Evolutionary conservation across 1,284 basidiomycete species (phyloP), one percentile per base, ranked within the genome.

Genomic region (Cystobasidium slooffiae): DNA sequence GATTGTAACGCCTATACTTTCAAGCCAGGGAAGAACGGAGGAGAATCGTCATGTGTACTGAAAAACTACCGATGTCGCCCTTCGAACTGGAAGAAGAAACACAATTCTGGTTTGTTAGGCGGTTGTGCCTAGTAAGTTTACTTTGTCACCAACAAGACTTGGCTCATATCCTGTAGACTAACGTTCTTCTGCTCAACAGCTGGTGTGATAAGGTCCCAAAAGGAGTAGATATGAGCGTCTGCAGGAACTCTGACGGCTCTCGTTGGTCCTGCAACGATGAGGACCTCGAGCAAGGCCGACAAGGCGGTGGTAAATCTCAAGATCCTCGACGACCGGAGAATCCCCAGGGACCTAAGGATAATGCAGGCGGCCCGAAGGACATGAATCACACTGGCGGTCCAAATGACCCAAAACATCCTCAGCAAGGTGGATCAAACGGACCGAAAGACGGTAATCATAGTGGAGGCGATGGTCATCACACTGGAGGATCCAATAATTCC

Each of bases 181-280:
- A 8, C 53, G 24, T 53, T 22, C 16, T 37, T 22, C 20, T 31
- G 10, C 39, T 12, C 14, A 16, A 9, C 22, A 56, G 22, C 39
- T 37, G 53, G 24, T 56, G 24, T 24, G 20, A 56, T 37, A 56
- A 56, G n/a, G 24, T 56, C 4, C 53, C 9, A 10, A 9, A 12
- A 56, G 53, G 22, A 6, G 24, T 56, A 0, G n/a, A 56, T 10
- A 56, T 37, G 53, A 56, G 18, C 24, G 53, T 37, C 53, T 56
- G 53, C 22, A 22, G 53, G 12, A 56, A 56, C 3, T 56, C 53
- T 24, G 53, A 56, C 53, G 53, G 53, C 22, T 56, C 22, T 9
- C 24, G 39, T 14, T 56, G 53, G 22, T 24, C 53, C 12, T 56
- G 53, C 53, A 8, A 56, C 5, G 9, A 1, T 37, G 6, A n/a